These are phyloP conservation scores for Plasmodium chabaudi DNA, from an alignment of 169 alveolate genomes.

Conservation along the genomic window DNA sequence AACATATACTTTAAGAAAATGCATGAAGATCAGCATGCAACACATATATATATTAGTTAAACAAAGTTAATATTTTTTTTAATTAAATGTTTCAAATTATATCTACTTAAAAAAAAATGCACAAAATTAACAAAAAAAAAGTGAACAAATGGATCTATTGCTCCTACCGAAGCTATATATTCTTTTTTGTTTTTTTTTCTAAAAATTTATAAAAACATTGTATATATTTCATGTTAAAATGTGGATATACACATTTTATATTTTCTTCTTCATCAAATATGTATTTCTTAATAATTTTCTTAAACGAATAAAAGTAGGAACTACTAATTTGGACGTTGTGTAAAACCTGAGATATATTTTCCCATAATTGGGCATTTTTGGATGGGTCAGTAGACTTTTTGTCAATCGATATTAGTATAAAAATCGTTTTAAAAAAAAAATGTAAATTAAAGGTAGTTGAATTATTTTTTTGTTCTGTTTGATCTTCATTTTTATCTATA, in stretches of 20 bases:
- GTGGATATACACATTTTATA: conserved; percentile 34
- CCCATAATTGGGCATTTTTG: conserved; percentile 31
- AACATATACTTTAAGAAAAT: no score
- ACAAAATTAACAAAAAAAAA: no score
- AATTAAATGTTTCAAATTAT: no score
- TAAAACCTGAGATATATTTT: conserved; percentile 18
- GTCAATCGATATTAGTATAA: conserved; percentile 51
- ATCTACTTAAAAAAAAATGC: no score
- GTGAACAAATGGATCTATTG: no score
- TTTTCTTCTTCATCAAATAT: conserved; percentile 66
- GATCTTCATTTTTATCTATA: conserved; percentile 21
- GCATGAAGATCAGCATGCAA: no score
- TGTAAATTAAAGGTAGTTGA: neutral
- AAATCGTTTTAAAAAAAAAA: conserved; percentile 67
- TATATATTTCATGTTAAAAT: conserved; percentile 50
- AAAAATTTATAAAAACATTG: conserved; percentile 31
- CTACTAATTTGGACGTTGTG: neutral
- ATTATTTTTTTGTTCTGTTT: conserved; percentile 5
- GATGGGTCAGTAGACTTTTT: conserved; percentile 2
- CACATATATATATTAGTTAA: no score
- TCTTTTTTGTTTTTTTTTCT: conserved; percentile 4
- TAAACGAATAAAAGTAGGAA: conserved; percentile 25
- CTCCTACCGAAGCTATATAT: no score
- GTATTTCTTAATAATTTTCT: conserved; percentile 55
- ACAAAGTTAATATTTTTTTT: no score